Percentiles rank a stretch among this genome's conserved stretches.
Evolutionary conservation across 805 yeast species (phyloP).

Genomic region (Myxozyma geophila): DNA sequence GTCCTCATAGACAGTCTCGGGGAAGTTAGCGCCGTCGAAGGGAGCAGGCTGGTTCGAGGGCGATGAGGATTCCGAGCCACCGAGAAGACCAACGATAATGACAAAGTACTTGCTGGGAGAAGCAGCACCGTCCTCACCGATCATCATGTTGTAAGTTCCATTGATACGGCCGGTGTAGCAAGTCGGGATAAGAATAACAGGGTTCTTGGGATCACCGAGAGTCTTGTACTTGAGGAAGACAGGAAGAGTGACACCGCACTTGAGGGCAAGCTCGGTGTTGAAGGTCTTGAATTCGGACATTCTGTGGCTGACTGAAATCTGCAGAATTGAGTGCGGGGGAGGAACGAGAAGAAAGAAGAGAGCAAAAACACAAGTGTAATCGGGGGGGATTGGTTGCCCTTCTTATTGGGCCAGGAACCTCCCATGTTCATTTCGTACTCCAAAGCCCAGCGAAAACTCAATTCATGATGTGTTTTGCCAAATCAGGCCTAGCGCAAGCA

Average conservation of each 20-base stretch:
- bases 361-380: neutral
- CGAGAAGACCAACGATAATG: constrained; percentile 35
- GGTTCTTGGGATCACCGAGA: constrained; percentile 35
- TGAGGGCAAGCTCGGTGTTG: constrained; percentile 32
- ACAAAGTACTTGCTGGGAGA: constrained; percentile 35
- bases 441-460: constrained; percentile 1
- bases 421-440: neutral
- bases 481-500: constrained; percentile 4
- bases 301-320: neutral
- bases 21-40: constrained; percentile 35
- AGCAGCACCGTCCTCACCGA: constrained; percentile 32
- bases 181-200: constrained; percentile 36
- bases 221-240: constrained; percentile 36
- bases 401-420: constrained; percentile 4
- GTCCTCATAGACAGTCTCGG: constrained; percentile 36
- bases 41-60: constrained; percentile 37
- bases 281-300: constrained; percentile 34
- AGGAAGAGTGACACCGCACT: constrained; percentile 35
- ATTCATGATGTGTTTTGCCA: constrained; percentile 2
- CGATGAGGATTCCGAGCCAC: constrained; percentile 37
- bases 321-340: constrained; percentile 27
- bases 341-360: neutral
- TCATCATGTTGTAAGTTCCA: constrained; percentile 28
- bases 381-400: neutral
- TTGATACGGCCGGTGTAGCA: constrained; percentile 37